Evolutionary conservation across 495 filamentous ascomycete genomes (phyloP).

Genomic region (Aspergillus nidulans): DNA sequence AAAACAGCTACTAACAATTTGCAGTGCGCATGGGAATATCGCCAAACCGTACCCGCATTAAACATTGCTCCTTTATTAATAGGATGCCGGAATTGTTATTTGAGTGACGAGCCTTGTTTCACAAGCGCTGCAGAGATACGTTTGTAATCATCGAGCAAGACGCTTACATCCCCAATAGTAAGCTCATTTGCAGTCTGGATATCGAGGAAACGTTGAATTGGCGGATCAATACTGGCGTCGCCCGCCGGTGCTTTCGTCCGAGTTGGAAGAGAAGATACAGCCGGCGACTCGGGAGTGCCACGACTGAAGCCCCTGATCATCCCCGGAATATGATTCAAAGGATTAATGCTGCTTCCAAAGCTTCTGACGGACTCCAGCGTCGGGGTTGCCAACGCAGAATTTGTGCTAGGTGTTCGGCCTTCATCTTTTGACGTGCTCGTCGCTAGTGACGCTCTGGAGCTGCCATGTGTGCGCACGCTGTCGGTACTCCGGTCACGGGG

Average conservation of each 20-base stretch:
- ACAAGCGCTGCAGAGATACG: slow-evolving; percentile 54
- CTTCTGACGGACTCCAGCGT: slow-evolving; percentile 77
- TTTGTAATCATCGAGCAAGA: slow-evolving; percentile 83
- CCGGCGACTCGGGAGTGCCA: slow-evolving; percentile 32
- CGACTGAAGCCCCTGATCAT: slow-evolving; percentile 78
- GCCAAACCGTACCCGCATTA: neutral
- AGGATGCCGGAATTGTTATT: neutral
- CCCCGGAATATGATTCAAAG: slow-evolving; percentile 69
- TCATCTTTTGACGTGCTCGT: slow-evolving; percentile 24
- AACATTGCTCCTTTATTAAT: neutral
- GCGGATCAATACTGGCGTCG: slow-evolving; percentile 58
- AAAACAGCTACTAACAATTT: neutral
- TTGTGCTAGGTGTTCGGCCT: slow-evolving; percentile 17
- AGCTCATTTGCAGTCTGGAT: slow-evolving; percentile 72
- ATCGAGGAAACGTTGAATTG: slow-evolving; percentile 77
- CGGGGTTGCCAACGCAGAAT: slow-evolving; percentile 27
- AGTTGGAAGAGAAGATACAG: slow-evolving; percentile 26
- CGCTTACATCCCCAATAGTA: slow-evolving; percentile 73
- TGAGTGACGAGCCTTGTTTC: slow-evolving; percentile 32
- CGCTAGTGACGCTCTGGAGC: slow-evolving; percentile 27
- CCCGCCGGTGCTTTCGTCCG: slow-evolving; percentile 26
- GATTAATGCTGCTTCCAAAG: slow-evolving; percentile 77
- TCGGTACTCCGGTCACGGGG: slow-evolving; percentile 72
- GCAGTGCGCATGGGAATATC: too few relatives aligned
- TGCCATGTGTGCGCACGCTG: slow-evolving; percentile 58